Base-by-base conservation (phyloP, 257 asterid genomes). In the Ehretia macrophylla region DNA sequence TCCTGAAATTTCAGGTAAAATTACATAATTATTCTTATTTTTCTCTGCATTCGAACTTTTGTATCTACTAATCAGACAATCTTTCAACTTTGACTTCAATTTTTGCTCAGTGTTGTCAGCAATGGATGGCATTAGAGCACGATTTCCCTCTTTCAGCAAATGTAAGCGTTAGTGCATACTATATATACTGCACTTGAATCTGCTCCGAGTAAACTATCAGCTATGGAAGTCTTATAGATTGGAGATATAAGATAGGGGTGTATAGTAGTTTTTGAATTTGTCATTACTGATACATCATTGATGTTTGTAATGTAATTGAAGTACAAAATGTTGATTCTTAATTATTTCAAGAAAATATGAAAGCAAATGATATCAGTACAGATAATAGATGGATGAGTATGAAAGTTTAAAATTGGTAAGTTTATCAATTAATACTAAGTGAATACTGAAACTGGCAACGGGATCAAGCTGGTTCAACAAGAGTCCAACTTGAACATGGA, bases 1-100 rank as follows among this genome's bases (percentile, higher is more conserved):
- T 59, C 89, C 86, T 50, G 87, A 87, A 45, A 85, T 85, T 55
- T 85, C 89, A 55, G 94, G 94, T 82, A n/a, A 27, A n/a, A n/a
- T 60, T 52, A 32, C 50, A 27, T 27, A 6, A 27, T 27, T 27
- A 27, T 27, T 1, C 35, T 27, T 27, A 27, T 27, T 27, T 6
- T 27, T 27, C 35, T 27, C 35, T 27, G 35, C 35, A 3, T 27
- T 27, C 6, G 35, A 6, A 6, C 35, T 1, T 22, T 14, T 62
- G 17, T 32, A 14, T 47, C 8, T 27, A 27, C 6, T 6, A 27
- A 27, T 11, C 11, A 17, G 62, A 19, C 21, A 3, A 42, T 11
- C 14, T 8, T 46, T 56, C 35, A 56, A 38, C 35, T 21, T 65
- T 48, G 3, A 10, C 51, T n/a, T 47, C 17, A 49, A 27, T 20